Conservation (phyloP, 164 flowering plant genomes). For the Cinnamomum chago region DNA sequence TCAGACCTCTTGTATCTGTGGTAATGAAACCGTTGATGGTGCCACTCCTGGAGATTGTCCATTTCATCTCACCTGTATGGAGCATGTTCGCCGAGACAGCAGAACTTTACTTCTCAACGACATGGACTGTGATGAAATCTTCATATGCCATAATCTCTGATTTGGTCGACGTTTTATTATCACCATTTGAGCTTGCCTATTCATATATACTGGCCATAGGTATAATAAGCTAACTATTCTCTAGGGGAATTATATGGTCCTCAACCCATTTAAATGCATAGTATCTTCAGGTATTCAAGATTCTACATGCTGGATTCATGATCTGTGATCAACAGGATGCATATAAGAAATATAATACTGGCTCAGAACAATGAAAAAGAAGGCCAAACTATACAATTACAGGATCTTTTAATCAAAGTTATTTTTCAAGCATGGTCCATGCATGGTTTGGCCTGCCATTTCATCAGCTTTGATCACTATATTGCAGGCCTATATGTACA, state of each 20-base stretch:
- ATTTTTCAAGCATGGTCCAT: neutral
- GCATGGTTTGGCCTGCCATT: neutral
- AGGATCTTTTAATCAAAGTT: neutral
- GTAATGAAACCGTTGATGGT: slow-evolving; percentile 20
- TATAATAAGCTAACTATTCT: slow-evolving; percentile 7
- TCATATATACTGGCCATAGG: slow-evolving; percentile 22
- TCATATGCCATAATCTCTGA: slow-evolving; percentile 14
- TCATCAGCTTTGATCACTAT: neutral
- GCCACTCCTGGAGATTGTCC: slow-evolving; percentile 21
- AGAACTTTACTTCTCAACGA: slow-evolving; percentile 8
- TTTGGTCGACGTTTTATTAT: slow-evolving; percentile 18
- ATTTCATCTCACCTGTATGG: slow-evolving; percentile 24
- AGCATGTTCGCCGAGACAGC: slow-evolving; percentile 14
- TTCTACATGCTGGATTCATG: neutral
- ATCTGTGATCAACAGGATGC: neutral
- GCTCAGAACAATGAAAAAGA: neutral
- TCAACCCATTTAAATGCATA: neutral
- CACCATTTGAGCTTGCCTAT: slow-evolving; percentile 22
- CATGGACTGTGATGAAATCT: slow-evolving; percentile 16
- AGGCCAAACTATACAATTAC: neutral
- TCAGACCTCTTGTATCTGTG: slow-evolving; percentile 13
- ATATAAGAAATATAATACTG: neutral
- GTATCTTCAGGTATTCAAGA: neutral
- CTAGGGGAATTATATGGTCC: neutral
- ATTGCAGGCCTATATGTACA: neutral